These are phyloP conservation scores for Mycena rebaudengoi DNA, from an alignment of 768 basidiomycete genomes.

Conservation along the genomic window DNA sequence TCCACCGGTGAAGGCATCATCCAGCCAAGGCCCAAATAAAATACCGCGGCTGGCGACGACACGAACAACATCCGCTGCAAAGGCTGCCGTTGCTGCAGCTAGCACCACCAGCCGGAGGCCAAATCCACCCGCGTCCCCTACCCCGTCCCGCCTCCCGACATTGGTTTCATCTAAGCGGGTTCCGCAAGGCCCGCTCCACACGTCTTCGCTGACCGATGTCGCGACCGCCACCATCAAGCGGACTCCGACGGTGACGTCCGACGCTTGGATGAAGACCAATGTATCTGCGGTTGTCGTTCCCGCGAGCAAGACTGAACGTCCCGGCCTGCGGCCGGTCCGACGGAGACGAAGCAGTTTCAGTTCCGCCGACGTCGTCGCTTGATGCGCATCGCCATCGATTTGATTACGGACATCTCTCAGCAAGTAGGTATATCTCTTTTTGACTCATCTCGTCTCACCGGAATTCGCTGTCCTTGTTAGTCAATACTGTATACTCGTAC, in stretches of 20 bases:
- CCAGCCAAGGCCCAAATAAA: conserved; percentile 67
- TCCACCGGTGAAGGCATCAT: conserved; percentile 52
- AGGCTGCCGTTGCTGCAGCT: conserved; percentile 49
- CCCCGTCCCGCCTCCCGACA: conserved; percentile 76
- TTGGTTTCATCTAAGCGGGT: conserved; percentile 67
- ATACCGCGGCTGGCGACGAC: conserved; percentile 72
- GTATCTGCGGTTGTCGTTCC: conserved; percentile 75
- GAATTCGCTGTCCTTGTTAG: conserved; percentile 24
- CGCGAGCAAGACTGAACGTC: conserved; percentile 75
- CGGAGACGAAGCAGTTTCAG: conserved; percentile 89
- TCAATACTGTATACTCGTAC: conserved; percentile 24
- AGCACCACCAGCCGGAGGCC: conserved; percentile 41
- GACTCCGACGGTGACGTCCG: conserved; percentile 44
- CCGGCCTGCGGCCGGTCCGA: conserved; percentile 75
- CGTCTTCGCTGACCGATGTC: conserved; percentile 60
- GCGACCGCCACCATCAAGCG: conserved; percentile 53
- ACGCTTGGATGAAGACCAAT: conserved; percentile 84
- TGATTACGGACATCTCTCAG: neutral
- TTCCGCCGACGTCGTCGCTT: conserved; percentile 85
- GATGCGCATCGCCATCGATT: conserved; percentile 24
- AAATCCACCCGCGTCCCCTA: conserved; percentile 65
- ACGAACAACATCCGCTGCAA: conserved; percentile 57
- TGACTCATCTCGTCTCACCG: conserved; percentile 14
- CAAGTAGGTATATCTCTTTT: conserved; percentile 16
- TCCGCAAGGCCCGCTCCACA: conserved; percentile 51